Evolutionary conservation across 768 basidiomycete genomes (phyloP).

Genomic region (Mycena crocata): DNA sequence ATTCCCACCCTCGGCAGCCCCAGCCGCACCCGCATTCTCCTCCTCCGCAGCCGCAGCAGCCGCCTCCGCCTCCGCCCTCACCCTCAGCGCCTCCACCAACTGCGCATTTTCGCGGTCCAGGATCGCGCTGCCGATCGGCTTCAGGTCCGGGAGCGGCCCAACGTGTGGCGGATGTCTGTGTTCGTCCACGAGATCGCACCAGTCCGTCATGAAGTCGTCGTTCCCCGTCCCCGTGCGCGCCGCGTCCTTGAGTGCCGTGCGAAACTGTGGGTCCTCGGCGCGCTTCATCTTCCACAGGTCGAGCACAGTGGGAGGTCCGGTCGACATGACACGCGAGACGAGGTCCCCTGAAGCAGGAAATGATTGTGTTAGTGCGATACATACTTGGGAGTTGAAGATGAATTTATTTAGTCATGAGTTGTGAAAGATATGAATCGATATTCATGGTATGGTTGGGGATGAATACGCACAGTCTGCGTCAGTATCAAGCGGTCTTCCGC

Average conservation of each 20-base stretch:
- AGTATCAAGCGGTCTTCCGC: slow-evolving; percentile 15
- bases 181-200: slow-evolving; percentile 15
- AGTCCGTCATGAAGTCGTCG: slow-evolving; percentile 16
- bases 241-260: neutral
- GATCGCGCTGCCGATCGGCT: neutral
- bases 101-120: neutral
- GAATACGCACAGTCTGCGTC: slow-evolving; percentile 22
- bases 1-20: too few relatives aligned
- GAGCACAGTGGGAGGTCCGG: slow-evolving; percentile 7
- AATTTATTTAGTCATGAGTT: too few relatives aligned
- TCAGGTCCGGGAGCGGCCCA: neutral
- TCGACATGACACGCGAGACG: slow-evolving; percentile 11
- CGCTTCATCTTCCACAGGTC: slow-evolving; percentile 10
- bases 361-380: neutral
- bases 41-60: too few relatives aligned
- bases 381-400: neutral
- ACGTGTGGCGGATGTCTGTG: neutral
- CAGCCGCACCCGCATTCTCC: too few relatives aligned
- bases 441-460: too few relatives aligned
- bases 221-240: neutral
- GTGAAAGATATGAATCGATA: neutral
- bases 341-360: neutral
- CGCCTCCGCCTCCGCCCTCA: neutral
- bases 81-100: neutral
- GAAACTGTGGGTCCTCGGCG: neutral